Evolutionary conservation across 2,329 filamentous ascomycete genomes (phyloP).

Genomic region (Stachybotrys chlorohalonatus): DNA sequence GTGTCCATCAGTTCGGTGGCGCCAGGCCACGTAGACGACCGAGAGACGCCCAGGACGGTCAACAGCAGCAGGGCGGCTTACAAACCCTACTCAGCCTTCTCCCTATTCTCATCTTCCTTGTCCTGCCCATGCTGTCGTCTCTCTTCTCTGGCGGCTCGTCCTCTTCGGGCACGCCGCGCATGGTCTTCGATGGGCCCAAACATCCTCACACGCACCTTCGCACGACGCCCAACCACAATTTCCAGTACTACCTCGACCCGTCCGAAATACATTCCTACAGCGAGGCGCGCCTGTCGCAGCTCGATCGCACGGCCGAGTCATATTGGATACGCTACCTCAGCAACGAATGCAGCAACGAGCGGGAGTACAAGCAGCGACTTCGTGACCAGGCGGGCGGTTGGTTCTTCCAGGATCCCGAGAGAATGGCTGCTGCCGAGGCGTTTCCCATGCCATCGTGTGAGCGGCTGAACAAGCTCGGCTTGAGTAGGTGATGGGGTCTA

Average conservation of each 20-base stretch:
- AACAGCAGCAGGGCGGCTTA: conserved; percentile 41
- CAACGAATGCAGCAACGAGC: conserved; percentile 67
- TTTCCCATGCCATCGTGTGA: conserved; percentile 45
- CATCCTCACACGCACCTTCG: conserved; percentile 68
- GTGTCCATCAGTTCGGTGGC: conserved; percentile 93
- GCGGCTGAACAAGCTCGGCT: conserved; percentile 34
- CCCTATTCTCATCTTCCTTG: conserved; percentile 80
- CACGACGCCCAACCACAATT: conserved; percentile 57
- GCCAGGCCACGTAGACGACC: conserved; percentile 67
- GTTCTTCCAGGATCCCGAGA: conserved; percentile 74
- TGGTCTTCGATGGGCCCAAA: conserved; percentile 65
- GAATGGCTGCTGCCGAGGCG: conserved; percentile 60
- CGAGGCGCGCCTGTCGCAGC: conserved; percentile 56
- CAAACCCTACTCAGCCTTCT: conserved; percentile 65
- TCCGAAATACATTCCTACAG: conserved; percentile 64
- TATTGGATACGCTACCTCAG: conserved; percentile 60
- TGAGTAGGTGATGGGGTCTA: conserved; percentile 12
- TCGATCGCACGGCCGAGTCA: conserved; percentile 72
- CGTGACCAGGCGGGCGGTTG: conserved; percentile 76
- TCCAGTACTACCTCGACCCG: conserved; percentile 83
- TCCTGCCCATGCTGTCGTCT: conserved; percentile 75
- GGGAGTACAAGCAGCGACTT: conserved; percentile 53
- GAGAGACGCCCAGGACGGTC: conserved; percentile 47
- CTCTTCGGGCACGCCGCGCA: conserved; percentile 47
- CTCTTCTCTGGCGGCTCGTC: conserved; percentile 52